Percentiles rank a stretch among this genome's conserved stretches.
Evolutionary conservation across 2,329 filamentous ascomycete genomes (phyloP).

Genomic region (Phyllosticta citriasiana): DNA sequence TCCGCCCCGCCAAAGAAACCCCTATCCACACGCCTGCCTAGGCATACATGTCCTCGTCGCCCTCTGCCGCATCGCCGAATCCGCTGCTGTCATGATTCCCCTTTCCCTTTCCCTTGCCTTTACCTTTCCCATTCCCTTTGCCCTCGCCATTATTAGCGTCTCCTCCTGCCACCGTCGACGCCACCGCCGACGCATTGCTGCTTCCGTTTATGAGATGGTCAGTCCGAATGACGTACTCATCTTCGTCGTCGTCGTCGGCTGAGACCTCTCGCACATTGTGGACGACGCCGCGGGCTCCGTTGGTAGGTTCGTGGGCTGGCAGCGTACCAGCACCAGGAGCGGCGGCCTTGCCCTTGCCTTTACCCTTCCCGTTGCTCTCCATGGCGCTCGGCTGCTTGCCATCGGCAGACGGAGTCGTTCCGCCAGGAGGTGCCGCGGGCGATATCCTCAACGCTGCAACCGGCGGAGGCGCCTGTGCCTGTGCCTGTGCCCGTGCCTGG

Average conservation of each 20-base stretch:
- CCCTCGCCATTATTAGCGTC: conserved; percentile 28
- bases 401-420: background rate
- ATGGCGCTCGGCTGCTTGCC: background rate
- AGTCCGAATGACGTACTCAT: conserved; percentile 32
- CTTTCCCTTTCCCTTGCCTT: conserved; percentile 5
- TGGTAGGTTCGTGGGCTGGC: background rate
- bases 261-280: background rate
- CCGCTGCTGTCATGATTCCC: conserved; percentile 25
- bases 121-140: conserved; percentile 22
- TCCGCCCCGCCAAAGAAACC: too few relatives aligned
- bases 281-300: background rate
- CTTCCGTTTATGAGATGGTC: conserved; percentile 28
- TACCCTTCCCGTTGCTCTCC: conserved; percentile 21
- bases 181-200: conserved; percentile 11
- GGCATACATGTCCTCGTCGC: conserved; percentile 34
- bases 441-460: background rate
- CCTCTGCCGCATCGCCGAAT: conserved; percentile 30
- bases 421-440: background rate
- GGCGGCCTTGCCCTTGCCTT: conserved; percentile 6
- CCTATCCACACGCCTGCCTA: background rate
- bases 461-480: background rate
- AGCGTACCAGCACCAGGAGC: background rate
- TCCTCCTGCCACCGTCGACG: conserved; percentile 19
- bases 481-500: background rate
- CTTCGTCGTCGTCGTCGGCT: conserved; percentile 22